Percentiles rank a stretch among this genome's conserved stretches.
These are phyloP conservation scores for Chrysoporthe deuterocubensis DNA, from an alignment of 2,329 filamentous ascomycete species.

Conservation along the genomic window DNA sequence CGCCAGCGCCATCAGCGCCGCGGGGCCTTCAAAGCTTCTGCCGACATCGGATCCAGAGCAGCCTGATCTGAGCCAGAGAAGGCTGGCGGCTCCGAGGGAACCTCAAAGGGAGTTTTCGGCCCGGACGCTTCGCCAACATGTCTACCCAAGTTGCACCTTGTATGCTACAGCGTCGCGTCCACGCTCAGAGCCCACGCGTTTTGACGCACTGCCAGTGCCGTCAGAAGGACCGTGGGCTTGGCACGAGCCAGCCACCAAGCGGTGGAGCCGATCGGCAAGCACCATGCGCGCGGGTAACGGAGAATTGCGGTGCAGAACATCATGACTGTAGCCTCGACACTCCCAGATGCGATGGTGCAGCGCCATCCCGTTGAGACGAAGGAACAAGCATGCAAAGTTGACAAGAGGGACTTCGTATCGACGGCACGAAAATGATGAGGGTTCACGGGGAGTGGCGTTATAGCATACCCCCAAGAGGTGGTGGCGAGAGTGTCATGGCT, in stretches of 20 bases:
- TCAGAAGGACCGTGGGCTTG: background rate
- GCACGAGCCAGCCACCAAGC: background rate
- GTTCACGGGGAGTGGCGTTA: background rate
- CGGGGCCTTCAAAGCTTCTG: too few relatives aligned
- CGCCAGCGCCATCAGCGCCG: background rate
- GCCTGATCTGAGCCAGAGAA: background rate
- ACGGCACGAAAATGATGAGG: background rate
- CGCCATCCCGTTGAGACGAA: background rate
- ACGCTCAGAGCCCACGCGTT: background rate
- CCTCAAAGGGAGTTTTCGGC: background rate
- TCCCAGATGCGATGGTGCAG: background rate
- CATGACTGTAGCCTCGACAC: background rate
- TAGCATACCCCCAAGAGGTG: background rate
- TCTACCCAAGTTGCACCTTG: background rate
- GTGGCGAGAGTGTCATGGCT: background rate
- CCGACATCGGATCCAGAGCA: background rate
- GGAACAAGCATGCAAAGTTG: background rate
- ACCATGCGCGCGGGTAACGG: background rate
- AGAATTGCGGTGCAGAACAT: background rate
- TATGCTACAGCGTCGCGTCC: background rate
- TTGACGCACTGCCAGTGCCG: background rate
- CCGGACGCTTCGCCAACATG: background rate
- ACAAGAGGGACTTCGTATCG: background rate
- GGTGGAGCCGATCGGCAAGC: background rate
- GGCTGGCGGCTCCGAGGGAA: background rate